Conservation (phyloP, 805 yeast genomes). For the Sugiyamaella floridensis region DNA sequence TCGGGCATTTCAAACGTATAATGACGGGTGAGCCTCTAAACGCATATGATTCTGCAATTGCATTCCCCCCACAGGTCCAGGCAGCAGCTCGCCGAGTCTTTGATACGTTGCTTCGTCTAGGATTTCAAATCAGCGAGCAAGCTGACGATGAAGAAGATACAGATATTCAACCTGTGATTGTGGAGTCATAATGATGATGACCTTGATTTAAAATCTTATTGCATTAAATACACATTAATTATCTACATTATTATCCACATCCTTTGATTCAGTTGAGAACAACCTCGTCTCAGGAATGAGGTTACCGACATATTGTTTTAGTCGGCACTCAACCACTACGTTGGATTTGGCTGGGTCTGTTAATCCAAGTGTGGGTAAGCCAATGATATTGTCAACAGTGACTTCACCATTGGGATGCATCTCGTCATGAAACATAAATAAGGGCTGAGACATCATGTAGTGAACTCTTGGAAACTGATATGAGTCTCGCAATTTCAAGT, state of each 20-base stretch:
- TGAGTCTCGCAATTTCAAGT: background rate
- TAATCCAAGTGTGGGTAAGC: slow-evolving; percentile 12
- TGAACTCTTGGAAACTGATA: slow-evolving; percentile 3
- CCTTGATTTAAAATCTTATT: background rate
- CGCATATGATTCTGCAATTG: slow-evolving; percentile 2
- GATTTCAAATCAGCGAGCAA: slow-evolving; percentile 1
- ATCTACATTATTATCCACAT: background rate
- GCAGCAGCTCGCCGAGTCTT: slow-evolving; percentile 5
- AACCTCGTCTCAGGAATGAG: background rate
- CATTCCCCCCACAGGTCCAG: slow-evolving; percentile 2
- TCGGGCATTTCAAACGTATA: slow-evolving; percentile 6
- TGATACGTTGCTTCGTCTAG: background rate
- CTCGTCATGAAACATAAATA: slow-evolving; percentile 2
- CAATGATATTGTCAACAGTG: slow-evolving; percentile 4
- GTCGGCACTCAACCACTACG: slow-evolving; percentile 13
- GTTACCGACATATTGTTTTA: slow-evolving; percentile 6
- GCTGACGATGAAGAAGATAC: slow-evolving; percentile 8
- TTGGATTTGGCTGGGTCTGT: background rate
- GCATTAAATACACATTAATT: background rate
- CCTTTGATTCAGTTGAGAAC: background rate
- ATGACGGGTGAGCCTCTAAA: background rate
- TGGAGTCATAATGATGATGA: background rate
- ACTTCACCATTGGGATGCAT: background rate
- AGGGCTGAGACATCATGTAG: slow-evolving; percentile 10
- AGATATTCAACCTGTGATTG: slow-evolving; percentile 4